Evolutionary conservation across 176 grass and related monocot species (phyloP).

Genomic region (Raddia guianensis): DNA sequence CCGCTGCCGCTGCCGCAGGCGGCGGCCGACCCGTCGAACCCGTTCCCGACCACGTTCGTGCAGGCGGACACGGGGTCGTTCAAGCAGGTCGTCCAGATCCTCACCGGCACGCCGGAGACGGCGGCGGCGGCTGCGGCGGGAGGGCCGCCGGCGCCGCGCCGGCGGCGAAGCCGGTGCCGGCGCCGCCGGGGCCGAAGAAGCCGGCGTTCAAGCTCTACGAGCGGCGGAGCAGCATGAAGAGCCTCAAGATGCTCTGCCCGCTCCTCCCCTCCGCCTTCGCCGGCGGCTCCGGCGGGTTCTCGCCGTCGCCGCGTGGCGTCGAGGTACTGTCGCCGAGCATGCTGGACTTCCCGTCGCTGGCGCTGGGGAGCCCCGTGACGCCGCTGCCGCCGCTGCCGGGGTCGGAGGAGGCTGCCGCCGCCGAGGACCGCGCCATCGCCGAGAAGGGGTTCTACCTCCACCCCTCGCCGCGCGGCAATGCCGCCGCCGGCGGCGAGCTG

Average conservation of each 20-base stretch:
- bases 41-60: constrained; percentile 69
- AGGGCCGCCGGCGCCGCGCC: constrained; percentile 25
- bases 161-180: constrained; percentile 17
- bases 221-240: constrained; percentile 70
- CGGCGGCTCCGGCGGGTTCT: constrained; percentile 33
- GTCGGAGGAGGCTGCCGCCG: constrained; percentile 58
- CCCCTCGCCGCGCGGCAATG: constrained; percentile 70
- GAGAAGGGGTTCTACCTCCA: constrained; percentile 92
- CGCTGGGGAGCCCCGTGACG: constrained; percentile 78
- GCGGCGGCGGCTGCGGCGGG: constrained; percentile 51
- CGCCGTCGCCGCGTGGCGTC: constrained; percentile 56
- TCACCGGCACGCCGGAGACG: constrained; percentile 78
- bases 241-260: constrained; percentile 75
- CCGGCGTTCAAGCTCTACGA: constrained; percentile 85
- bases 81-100: constrained; percentile 86
- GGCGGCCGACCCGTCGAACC: constrained; percentile 45
- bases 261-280: constrained; percentile 58
- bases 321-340: constrained; percentile 79
- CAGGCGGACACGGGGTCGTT: constrained; percentile 70
- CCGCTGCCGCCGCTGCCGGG: constrained; percentile 69
- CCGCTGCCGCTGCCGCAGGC: constrained; percentile 23
- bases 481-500: constrained; percentile 39
- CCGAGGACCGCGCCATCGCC: constrained; percentile 94
- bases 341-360: constrained; percentile 77
- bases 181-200: constrained; percentile 56